phyloP scores from a whole-genome alignment of 495 filamentous ascomycete species.

The Staphylotrichum tortipilum region DNA sequence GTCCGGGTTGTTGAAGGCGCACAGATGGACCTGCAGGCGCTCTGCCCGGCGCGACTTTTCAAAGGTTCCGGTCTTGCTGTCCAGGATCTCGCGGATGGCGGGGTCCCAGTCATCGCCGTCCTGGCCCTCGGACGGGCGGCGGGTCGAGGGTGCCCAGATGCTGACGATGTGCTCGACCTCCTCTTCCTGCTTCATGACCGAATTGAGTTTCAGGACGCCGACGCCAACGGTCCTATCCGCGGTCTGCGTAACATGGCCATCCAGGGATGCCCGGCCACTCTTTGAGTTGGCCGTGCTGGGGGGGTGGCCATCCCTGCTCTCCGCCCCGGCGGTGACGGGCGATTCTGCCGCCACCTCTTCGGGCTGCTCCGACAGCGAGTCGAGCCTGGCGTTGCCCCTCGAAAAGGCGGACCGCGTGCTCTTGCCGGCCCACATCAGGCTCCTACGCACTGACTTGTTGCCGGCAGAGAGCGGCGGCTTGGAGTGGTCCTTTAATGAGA shows the following conservation, averaged over 20 bases:
- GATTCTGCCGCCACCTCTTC: slow-evolving; percentile 32
- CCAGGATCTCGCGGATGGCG: slow-evolving; percentile 63
- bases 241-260: slow-evolving; percentile 34
- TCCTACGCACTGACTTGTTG: slow-evolving; percentile 60
- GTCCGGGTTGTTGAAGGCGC: slow-evolving; percentile 65
- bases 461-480: slow-evolving; percentile 36
- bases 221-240: slow-evolving; percentile 63
- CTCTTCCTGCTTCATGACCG: slow-evolving; percentile 63
- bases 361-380: slow-evolving; percentile 40
- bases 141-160: slow-evolving; percentile 61
- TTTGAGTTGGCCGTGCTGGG: slow-evolving; percentile 50
- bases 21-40: slow-evolving; percentile 64
- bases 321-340: slow-evolving; percentile 19
- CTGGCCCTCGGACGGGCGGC: slow-evolving; percentile 37
- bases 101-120: slow-evolving; percentile 67
- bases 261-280: slow-evolving; percentile 35
- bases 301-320: slow-evolving; percentile 39
- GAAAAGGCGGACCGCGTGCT: slow-evolving; percentile 41
- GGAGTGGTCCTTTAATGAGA: slow-evolving; percentile 27
- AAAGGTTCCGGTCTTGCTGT: slow-evolving; percentile 63
- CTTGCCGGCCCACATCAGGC: slow-evolving; percentile 71
- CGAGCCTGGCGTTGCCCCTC: slow-evolving; percentile 38
- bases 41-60: slow-evolving; percentile 61
- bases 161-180: slow-evolving; percentile 69
- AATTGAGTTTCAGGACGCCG: slow-evolving; percentile 71